Conservation (phyloP, 257 asterid species). For the Gardenia jasminoides region DNA sequence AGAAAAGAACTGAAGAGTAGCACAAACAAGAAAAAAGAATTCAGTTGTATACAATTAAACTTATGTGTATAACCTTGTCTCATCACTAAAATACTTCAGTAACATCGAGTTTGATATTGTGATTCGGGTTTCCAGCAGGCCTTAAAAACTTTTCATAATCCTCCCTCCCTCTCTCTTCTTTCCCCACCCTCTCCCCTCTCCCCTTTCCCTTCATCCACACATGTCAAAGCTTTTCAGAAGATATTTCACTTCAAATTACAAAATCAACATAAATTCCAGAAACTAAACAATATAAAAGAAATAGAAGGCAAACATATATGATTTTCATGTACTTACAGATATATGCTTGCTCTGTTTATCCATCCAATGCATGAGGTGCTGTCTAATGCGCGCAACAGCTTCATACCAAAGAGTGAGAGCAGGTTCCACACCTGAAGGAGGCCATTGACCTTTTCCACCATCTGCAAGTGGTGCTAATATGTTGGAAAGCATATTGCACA, state of each 20-base stretch:
- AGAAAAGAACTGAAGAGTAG: no score
- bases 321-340: slow-evolving; percentile 57
- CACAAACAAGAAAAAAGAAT: not conserved
- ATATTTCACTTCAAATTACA: slow-evolving; percentile 6
- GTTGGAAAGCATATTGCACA: slow-evolving; percentile 98
- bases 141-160: not conserved
- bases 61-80: no score
- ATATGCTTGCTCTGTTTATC: slow-evolving; percentile 98
- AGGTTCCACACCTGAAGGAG: slow-evolving; percentile 92
- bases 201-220: not conserved
- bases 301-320: not conserved
- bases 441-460: slow-evolving; percentile 97
- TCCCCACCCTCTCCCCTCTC: not conserved
- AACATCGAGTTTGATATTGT: not conserved
- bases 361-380: slow-evolving; percentile 93
- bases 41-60: no score
- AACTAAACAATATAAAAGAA: slow-evolving; percentile 7
- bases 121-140: not conserved
- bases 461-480: slow-evolving; percentile 96
- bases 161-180: not conserved
- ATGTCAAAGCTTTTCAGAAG: not conserved
- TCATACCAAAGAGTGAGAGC: slow-evolving; percentile 97
- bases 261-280: slow-evolving; percentile 11
- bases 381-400: slow-evolving; percentile 93
- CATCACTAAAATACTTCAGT: no score